Conservation (phyloP, 257 asterid genomes). For the Cruciata laevipes region DNA sequence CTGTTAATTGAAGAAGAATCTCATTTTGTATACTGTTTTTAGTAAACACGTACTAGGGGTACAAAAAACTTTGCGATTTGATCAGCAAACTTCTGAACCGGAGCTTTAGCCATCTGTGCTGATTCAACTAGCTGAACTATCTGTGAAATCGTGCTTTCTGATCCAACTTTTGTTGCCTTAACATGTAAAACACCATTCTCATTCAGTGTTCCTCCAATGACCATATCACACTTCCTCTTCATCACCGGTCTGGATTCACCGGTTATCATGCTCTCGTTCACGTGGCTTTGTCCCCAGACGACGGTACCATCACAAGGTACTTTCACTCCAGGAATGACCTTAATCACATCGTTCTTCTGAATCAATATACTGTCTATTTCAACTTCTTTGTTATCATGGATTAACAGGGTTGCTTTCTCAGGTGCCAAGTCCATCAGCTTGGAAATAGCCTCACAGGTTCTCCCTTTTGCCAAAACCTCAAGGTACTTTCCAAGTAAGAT, state of each 20-base stretch:
- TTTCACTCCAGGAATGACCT: constrained; percentile 64
- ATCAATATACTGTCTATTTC: constrained; percentile 58
- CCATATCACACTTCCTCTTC: constrained; percentile 47
- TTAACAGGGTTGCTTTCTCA: constrained; percentile 25
- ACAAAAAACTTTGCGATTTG: constrained; percentile 34
- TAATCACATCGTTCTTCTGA: constrained; percentile 55
- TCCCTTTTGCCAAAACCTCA: constrained; percentile 38
- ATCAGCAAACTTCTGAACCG: constrained; percentile 50
- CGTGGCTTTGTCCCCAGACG: constrained; percentile 45
- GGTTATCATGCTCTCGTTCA: constrained; percentile 44
- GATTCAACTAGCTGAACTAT: constrained; percentile 49
- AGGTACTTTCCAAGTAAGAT: constrained; percentile 41
- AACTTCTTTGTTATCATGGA: constrained; percentile 36
- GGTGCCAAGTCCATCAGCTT: constrained; percentile 72
- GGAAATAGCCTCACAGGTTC: constrained; percentile 40
- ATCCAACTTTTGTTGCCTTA: constrained; percentile 57
- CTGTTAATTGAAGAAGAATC: background rate
- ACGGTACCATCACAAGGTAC: constrained; percentile 68
- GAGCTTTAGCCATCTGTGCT: constrained; percentile 64
- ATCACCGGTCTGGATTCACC: constrained; percentile 65
- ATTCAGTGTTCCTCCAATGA: constrained; percentile 71
- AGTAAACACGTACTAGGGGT: constrained; percentile 28
- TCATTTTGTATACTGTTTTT: background rate
- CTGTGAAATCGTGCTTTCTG: constrained; percentile 66
- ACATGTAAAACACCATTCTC: constrained; percentile 56